Conservation (phyloP, 805 yeast genomes). For the Maudiozyma turicensis region DNA sequence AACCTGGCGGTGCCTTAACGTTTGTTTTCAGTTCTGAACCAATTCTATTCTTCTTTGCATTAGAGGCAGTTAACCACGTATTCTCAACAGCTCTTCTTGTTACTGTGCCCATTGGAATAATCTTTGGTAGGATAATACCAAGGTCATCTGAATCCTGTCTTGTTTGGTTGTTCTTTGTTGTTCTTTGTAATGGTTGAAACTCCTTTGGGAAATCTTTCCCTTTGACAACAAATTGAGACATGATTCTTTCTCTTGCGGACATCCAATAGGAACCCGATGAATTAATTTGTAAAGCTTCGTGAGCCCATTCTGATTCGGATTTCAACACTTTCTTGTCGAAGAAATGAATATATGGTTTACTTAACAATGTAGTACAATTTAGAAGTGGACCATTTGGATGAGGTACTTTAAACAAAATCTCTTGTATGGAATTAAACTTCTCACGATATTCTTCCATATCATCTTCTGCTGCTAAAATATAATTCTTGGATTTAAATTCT, state of each 20-base stretch:
- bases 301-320: constrained; percentile 64
- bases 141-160: constrained; percentile 19
- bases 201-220: constrained; percentile 25
- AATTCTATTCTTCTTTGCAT: constrained; percentile 73
- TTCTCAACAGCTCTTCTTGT: constrained; percentile 95
- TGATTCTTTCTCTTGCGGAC: constrained; percentile 76
- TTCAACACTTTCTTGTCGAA: constrained; percentile 68
- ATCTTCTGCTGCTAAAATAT: constrained; percentile 19
- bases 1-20: constrained; percentile 80
- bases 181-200: constrained; percentile 10
- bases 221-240: constrained; percentile 76
- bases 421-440: not conserved
- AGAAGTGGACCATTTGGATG: constrained; percentile 75
- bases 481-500: constrained; percentile 30
- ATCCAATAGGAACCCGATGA: constrained; percentile 87
- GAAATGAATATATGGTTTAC: constrained; percentile 60
- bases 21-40: constrained; percentile 92
- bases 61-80: constrained; percentile 96
- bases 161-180: not conserved
- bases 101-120: constrained; percentile 91
- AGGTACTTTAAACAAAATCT: constrained; percentile 58
- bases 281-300: constrained; percentile 67
- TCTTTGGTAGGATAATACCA: constrained; percentile 76
- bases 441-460: constrained; percentile 8
- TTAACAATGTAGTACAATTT: constrained; percentile 65